Conservation (phyloP, 1,139 yeast species). For the Blastobotrys arbuscula region DNA sequence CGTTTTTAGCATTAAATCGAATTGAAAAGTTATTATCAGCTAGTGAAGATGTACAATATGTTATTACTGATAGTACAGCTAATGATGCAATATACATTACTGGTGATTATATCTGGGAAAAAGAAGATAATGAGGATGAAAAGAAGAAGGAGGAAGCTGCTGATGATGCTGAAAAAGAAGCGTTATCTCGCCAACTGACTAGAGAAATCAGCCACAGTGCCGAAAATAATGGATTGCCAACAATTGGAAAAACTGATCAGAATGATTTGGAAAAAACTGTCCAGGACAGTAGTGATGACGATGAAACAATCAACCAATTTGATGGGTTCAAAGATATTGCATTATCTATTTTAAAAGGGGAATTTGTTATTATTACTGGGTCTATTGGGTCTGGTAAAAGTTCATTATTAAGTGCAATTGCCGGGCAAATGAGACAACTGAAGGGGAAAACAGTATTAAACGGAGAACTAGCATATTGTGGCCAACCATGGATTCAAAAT, state of each 20-base stretch:
- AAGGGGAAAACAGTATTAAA: slow-evolving; percentile 44
- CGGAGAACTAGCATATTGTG: slow-evolving; percentile 40
- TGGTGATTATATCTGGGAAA: slow-evolving; percentile 69
- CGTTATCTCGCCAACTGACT: slow-evolving; percentile 6
- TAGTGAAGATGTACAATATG: slow-evolving; percentile 33
- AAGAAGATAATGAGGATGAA: slow-evolving; percentile 31
- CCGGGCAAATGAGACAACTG: slow-evolving; percentile 53
- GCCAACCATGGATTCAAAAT: slow-evolving; percentile 79
- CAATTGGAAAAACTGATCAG: not conserved
- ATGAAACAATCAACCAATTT: slow-evolving; percentile 22
- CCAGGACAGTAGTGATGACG: slow-evolving; percentile 36
- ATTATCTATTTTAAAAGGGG: slow-evolving; percentile 46
- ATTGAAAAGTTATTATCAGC: slow-evolving; percentile 51
- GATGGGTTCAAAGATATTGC: slow-evolving; percentile 44
- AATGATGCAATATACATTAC: slow-evolving; percentile 40
- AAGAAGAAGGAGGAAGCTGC: slow-evolving; percentile 25
- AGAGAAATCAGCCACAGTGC: slow-evolving; percentile 5
- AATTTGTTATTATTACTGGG: slow-evolving; percentile 66
- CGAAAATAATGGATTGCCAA: not conserved
- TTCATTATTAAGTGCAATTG: slow-evolving; percentile 53
- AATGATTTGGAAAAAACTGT: no score
- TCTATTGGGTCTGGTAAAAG: slow-evolving; percentile 68
- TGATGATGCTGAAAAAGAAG: not conserved
- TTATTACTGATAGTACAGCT: slow-evolving; percentile 29
- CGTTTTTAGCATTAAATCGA: slow-evolving; percentile 57